Percentiles rank a stretch among this genome's conserved stretches.
These are phyloP conservation scores for Globisporangium nodosum DNA, from an alignment of 352 stramenopile genomes.

Conservation along the genomic window DNA sequence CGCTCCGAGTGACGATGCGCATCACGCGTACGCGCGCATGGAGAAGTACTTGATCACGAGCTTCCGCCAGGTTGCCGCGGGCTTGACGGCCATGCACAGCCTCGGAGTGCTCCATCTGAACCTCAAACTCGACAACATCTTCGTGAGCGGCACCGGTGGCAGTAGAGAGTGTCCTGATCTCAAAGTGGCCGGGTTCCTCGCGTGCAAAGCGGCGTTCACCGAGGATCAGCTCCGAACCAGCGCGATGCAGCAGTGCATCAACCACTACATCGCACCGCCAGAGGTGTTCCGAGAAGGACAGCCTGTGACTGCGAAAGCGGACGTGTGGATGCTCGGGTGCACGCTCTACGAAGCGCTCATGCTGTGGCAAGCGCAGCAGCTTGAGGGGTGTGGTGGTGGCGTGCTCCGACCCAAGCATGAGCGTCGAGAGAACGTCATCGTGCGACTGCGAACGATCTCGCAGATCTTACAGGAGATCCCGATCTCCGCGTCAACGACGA, in stretches of 20 bases:
- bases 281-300: slow-evolving; percentile 24
- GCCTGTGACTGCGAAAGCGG: slow-evolving; percentile 35
- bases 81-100: slow-evolving; percentile 50
- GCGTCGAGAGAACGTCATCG: slow-evolving; percentile 15
- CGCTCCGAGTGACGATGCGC: neutral
- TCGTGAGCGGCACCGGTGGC: slow-evolving; percentile 9
- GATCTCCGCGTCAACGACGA: slow-evolving; percentile 27
- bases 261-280: slow-evolving; percentile 33
- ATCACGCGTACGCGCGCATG: slow-evolving; percentile 13
- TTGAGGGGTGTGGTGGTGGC: slow-evolving; percentile 10
- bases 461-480: slow-evolving; percentile 47
- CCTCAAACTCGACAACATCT: slow-evolving; percentile 46
- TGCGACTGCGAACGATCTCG: slow-evolving; percentile 32
- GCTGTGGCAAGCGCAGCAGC: slow-evolving; percentile 41
- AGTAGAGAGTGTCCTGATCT: slow-evolving; percentile 11
- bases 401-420: neutral
- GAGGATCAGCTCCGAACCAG: slow-evolving; percentile 17
- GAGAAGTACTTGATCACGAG: slow-evolving; percentile 28
- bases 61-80: slow-evolving; percentile 46
- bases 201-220: slow-evolving; percentile 39
- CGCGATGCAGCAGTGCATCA: slow-evolving; percentile 34
- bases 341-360: slow-evolving; percentile 46
- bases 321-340: slow-evolving; percentile 66
- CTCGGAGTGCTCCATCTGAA: slow-evolving; percentile 49
- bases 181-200: slow-evolving; percentile 34